Evolutionary conservation across 169 alveolate species (phyloP), one percentile per base, ranked within the genome.

Genomic region (Theileria annulata): DNA sequence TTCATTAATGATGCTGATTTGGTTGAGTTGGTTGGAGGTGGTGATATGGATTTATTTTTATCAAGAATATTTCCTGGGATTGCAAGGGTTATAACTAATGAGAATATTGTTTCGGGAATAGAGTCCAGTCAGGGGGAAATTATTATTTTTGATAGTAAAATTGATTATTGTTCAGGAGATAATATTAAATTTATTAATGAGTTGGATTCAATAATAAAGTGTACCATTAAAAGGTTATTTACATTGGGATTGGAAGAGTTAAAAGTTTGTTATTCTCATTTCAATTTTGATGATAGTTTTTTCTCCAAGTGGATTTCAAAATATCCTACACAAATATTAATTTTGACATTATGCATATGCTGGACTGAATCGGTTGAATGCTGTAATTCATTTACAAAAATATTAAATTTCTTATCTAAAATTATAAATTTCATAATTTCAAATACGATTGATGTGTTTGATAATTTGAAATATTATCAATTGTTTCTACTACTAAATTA

Each of bases 1-100:
- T 98, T 98, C 89, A 97, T 98, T 12, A 99, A 99, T 64, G 99
- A 97, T 87, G 99, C 97, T 75, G 99, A 98, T 83, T 86, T 98
- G 67, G 86, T 98, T 56, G 99, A 97, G 85, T 96, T 98, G 93
- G 96, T 98, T 74, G 99, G 99, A 60, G 98, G 97, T 85, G 95
- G 96, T 87, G 92, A 95, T 85, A 21, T 67, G 2, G 85, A 6
- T 10, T 17, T 35, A 15, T 23, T 66, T 48, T 56, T 77, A 66
- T 77, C 77, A 8, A 98, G 97, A 87, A 97, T 98, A 98, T 98
- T 97, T 81, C 99, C 99, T 4, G 99, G 99, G 28, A 95, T 98
- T 49, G 92, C 97, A 23, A 87, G 94, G 10, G 80, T 96, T 31
- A 31, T 59, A 59, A 70, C 77, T 86, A 73, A 72, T 75, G 88